A percentile compares a stretch with the other conserved stretches of the same genome.
phyloP scores from a whole-genome alignment of 2,329 filamentous ascomycete genomes.

The Fusarium avenaceum region DNA sequence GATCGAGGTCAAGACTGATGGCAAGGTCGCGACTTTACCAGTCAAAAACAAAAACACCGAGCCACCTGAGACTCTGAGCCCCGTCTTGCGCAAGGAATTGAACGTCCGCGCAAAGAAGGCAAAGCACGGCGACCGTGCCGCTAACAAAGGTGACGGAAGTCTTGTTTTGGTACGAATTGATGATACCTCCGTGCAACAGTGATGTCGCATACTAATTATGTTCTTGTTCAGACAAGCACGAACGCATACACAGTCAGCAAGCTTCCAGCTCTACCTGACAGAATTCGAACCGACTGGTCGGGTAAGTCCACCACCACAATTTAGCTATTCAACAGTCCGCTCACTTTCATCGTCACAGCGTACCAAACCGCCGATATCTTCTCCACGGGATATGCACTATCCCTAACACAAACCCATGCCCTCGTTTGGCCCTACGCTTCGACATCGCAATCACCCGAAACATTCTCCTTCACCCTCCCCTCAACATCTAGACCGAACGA shows the following conservation, averaged over 20 bases:
- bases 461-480: slow-evolving; percentile 84
- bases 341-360: slow-evolving; percentile 57
- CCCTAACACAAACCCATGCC: slow-evolving; percentile 84
- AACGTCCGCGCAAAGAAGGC: slow-evolving; percentile 73
- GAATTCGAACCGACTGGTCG: slow-evolving; percentile 74
- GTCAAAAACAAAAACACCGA: slow-evolving; percentile 63
- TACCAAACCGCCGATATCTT: slow-evolving; percentile 76
- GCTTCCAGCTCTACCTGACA: slow-evolving; percentile 84
- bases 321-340: slow-evolving; percentile 12
- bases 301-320: slow-evolving; percentile 65
- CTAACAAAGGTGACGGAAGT: slow-evolving; percentile 75
- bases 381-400: slow-evolving; percentile 80
- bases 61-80: slow-evolving; percentile 58
- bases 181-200: slow-evolving; percentile 12
- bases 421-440: slow-evolving; percentile 90
- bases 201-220: slow-evolving; percentile 34
- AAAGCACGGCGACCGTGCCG: slow-evolving; percentile 71
- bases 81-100: slow-evolving; percentile 64
- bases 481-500: slow-evolving; percentile 77
- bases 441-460: slow-evolving; percentile 77
- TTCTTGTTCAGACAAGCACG: slow-evolving; percentile 78
- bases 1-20: slow-evolving; percentile 68
- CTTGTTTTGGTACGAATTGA: slow-evolving; percentile 69
- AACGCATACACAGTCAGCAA: slow-evolving; percentile 88
- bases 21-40: slow-evolving; percentile 62